A percentile compares a stretch with the other conserved stretches of the same genome.
These are phyloP conservation scores for Sporothrix phasma DNA, from an alignment of 2,329 filamentous ascomycete species.

Conservation along the genomic window DNA sequence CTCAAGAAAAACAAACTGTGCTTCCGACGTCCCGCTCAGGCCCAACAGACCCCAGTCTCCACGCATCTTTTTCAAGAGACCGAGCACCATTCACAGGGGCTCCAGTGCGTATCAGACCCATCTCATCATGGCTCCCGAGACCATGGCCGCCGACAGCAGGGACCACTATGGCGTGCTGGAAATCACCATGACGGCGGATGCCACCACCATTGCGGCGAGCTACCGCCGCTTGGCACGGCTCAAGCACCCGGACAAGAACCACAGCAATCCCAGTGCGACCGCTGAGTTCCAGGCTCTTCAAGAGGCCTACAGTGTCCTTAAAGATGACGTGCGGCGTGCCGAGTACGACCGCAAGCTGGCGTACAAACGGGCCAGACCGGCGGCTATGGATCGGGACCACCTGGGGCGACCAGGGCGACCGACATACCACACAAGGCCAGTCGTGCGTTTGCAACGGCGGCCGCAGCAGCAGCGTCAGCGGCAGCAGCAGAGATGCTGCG, in stretches of 20 bases:
- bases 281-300: conserved; percentile 22
- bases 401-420: too few relatives aligned
- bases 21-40: too few relatives aligned
- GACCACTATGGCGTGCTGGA: conserved; percentile 22
- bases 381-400: too few relatives aligned
- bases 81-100: too few relatives aligned
- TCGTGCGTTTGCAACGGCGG: background rate
- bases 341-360: conserved; percentile 13
- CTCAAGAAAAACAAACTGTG: too few relatives aligned
- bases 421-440: background rate
- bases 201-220: conserved; percentile 15
- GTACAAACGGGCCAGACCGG: background rate
- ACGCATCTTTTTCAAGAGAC: too few relatives aligned
- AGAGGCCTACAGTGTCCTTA: conserved; percentile 20
- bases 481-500: background rate
- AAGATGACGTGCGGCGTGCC: conserved; percentile 12
- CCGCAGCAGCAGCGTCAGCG: background rate
- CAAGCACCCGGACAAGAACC: conserved; percentile 23
- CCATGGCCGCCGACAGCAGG: background rate
- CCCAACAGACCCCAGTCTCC: too few relatives aligned
- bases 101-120: too few relatives aligned
- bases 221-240: conserved; percentile 21
- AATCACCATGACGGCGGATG: conserved; percentile 14
- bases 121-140: background rate
- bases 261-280: conserved; percentile 20